Base-by-base conservation (phyloP, 441 rosid genomes). In the Adansonia madagascariensis region DNA sequence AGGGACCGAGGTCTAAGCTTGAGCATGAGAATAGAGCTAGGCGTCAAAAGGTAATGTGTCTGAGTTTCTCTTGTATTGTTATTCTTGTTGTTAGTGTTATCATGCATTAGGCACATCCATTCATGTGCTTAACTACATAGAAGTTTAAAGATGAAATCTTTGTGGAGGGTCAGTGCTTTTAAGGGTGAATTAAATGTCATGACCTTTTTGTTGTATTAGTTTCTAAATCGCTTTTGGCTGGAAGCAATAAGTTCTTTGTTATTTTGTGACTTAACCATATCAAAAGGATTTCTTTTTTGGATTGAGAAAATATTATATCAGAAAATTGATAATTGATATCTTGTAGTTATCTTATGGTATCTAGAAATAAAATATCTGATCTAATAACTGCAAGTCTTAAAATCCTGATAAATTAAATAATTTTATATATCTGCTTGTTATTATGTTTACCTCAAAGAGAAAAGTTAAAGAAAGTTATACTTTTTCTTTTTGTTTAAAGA, bases 21-120 rank as follows among this genome's bases (percentile, higher is more conserved):
- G 98, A 93, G 81, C 90, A 80, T 70, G 98, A 93, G 62, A 85
- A 95, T 35, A 88, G 86, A 88, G 86, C 95, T 88, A 90, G 91
- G 84, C 97, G 98, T 74, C 97, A 88, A 15, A 93, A 93, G 97
- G 98, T 93, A 63, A 43, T 75, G 84, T 76, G 75, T 73, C 17
- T 53, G 11, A 67, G 39, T 60, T 52, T 71, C 63, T 10, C 24
- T n/a, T 71, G 6, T 41, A 43, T 50, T 52, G 22, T 71, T 46
- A 11, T 61, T 27, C 35, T 72, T 46, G 27, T 46, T 43, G 39
- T 50, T 75, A 10, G 12, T 71, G 7, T 71, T 8, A 27, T 71
- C 24, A 35, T 17, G 50, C 17, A 17, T 55, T 17, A 17, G 4
- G 3, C 62, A 18, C 31, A 35, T 17, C 14, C 2, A 9, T 52